These are phyloP conservation scores for Striga asiatica DNA, from an alignment of 257 asterid species.

Conservation along the genomic window DNA sequence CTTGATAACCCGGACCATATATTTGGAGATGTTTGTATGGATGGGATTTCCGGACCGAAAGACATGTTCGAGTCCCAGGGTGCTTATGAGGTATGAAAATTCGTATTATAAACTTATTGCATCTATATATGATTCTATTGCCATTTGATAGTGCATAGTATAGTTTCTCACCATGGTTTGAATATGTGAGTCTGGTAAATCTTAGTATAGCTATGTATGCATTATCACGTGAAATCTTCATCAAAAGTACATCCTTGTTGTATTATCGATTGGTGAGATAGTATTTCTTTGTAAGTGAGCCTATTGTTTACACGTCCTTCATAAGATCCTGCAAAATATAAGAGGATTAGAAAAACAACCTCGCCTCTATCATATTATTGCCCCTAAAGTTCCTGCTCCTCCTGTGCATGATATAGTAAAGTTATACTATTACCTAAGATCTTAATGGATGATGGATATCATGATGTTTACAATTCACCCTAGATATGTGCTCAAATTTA, in stretches of 20 bases:
- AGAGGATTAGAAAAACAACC: no score
- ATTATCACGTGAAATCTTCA: neutral
- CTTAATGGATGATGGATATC: no score
- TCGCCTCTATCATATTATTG: no score
- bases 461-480: no score
- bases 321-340: no score
- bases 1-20: slow-evolving; percentile 39
- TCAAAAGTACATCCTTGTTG: neutral
- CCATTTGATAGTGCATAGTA: neutral
- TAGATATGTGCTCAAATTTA: no score
- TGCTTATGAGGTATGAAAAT: slow-evolving; percentile 40
- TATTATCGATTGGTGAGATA: neutral
- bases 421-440: no score
- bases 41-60: slow-evolving; percentile 49
- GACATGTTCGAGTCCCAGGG: slow-evolving; percentile 36
- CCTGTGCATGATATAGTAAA: no score
- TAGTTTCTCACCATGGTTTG: neutral
- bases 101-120: neutral
- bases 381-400: no score
- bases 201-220: neutral
- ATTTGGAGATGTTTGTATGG: slow-evolving; percentile 44
- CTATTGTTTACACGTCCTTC: no score
- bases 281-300: neutral
- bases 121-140: neutral
- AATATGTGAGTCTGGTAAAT: neutral